Evolutionary conservation across 202 grass and related monocot genomes (phyloP).

Genomic region (Elaeis oleifera): DNA sequence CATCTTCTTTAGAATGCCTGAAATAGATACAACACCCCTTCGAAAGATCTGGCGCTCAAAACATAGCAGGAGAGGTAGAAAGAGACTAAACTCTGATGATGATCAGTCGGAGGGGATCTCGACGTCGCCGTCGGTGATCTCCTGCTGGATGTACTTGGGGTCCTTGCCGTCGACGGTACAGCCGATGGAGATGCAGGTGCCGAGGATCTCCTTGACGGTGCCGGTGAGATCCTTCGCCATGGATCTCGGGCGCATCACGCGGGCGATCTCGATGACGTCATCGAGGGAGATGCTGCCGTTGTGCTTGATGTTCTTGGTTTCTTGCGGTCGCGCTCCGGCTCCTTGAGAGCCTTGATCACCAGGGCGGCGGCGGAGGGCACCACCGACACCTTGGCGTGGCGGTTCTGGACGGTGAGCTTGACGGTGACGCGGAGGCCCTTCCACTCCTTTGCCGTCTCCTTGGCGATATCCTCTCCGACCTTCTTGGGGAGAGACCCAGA

Average conservation of each 20-base stretch:
- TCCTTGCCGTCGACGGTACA: slow-evolving; percentile 24
- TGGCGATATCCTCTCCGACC: slow-evolving; percentile 20
- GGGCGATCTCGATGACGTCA: slow-evolving; percentile 16
- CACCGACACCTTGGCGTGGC: slow-evolving; percentile 13
- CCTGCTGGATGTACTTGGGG: slow-evolving; percentile 20
- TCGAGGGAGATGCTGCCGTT: slow-evolving; percentile 18
- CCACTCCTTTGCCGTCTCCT: slow-evolving; percentile 20
- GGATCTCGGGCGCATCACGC: slow-evolving; percentile 6
- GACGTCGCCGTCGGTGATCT: slow-evolving; percentile 18
- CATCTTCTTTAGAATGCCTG: too few species aligned
- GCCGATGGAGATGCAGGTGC: slow-evolving; percentile 17
- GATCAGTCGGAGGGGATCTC: neutral
- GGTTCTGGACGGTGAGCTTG: slow-evolving; percentile 20
- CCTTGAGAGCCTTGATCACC: slow-evolving; percentile 23
- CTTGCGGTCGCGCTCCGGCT: slow-evolving; percentile 18
- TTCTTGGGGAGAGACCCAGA: slow-evolving; percentile 13
- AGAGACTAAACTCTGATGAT: too few species aligned
- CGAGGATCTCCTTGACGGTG: slow-evolving; percentile 20
- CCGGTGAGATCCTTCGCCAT: slow-evolving; percentile 18
- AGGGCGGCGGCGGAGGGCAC: slow-evolving; percentile 21
- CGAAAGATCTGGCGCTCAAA: too few species aligned
- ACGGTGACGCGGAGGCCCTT: slow-evolving; percentile 21
- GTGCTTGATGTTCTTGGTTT: slow-evolving; percentile 23
- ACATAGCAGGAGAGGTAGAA: too few species aligned
- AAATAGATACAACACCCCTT: too few species aligned